These are phyloP conservation scores for Lachancea nothofagi DNA, from an alignment of 805 yeast species.

Conservation along the genomic window DNA sequence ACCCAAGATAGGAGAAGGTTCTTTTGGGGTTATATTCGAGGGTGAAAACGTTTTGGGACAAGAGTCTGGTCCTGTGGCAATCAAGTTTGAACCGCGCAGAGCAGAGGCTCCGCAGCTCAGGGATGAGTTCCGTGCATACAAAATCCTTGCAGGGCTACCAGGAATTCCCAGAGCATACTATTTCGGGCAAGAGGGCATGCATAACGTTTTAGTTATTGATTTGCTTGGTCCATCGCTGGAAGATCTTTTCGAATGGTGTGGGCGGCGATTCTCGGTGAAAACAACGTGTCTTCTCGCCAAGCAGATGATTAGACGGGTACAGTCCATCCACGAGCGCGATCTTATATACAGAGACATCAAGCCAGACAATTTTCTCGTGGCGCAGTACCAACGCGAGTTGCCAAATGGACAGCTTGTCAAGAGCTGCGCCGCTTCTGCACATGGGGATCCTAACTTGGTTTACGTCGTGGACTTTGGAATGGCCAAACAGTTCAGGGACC, in stretches of 20 bases:
- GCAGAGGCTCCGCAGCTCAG: conserved; percentile 80
- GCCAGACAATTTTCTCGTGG: conserved; percentile 73
- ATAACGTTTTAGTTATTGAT: conserved; percentile 71
- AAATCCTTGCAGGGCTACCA: conserved; percentile 57
- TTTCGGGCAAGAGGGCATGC: conserved; percentile 81
- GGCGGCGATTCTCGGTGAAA: conserved; percentile 62
- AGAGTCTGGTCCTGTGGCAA: conserved; percentile 48
- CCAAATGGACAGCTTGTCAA: conserved; percentile 18
- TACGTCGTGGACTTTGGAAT: conserved; percentile 79
- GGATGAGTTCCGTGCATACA: conserved; percentile 76
- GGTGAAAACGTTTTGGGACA: conserved; percentile 63
- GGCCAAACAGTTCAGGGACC: conserved; percentile 83
- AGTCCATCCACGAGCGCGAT: conserved; percentile 70
- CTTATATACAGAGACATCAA: conserved; percentile 76
- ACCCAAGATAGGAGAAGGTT: conserved; percentile 82
- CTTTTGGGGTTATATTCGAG: conserved; percentile 80
- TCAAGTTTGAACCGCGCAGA: conserved; percentile 74
- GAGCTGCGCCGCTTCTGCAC: conserved; percentile 46
- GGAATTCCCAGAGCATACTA: conserved; percentile 83
- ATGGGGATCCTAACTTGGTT: conserved; percentile 58
- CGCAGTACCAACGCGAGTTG: conserved; percentile 26
- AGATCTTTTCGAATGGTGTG: conserved; percentile 86
- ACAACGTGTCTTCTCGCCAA: conserved; percentile 71
- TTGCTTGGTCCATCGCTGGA: conserved; percentile 75
- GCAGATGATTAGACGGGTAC: conserved; percentile 71